phyloP scores from a whole-genome alignment of 2,329 filamentous ascomycete genomes.

The Calycina herbarum region DNA sequence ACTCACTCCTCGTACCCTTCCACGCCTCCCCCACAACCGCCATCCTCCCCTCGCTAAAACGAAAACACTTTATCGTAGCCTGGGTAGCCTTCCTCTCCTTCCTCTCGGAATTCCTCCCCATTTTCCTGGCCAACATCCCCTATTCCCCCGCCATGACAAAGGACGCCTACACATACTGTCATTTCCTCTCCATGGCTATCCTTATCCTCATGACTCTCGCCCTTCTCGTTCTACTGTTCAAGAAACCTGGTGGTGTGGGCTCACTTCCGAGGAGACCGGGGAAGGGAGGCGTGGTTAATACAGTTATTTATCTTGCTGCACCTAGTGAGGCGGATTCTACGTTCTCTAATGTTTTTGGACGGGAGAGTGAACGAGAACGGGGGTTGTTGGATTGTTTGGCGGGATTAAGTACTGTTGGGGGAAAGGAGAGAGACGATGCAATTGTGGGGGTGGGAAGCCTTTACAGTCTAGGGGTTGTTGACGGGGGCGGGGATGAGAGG shows the following conservation, averaged over 20 bases:
- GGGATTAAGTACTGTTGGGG: conserved; percentile 33
- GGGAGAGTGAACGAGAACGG: conserved; percentile 35
- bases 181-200: conserved; percentile 42
- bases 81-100: conserved; percentile 45
- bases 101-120: conserved; percentile 51
- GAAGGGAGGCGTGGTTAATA: conserved; percentile 39
- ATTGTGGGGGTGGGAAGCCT: conserved; percentile 35
- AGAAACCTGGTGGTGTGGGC: conserved; percentile 41
- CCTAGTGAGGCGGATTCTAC: conserved; percentile 33
- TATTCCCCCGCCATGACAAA: conserved; percentile 46
- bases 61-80: conserved; percentile 43
- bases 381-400: conserved; percentile 37
- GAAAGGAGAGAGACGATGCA: conserved; percentile 36
- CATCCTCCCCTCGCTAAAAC: conserved; percentile 40
- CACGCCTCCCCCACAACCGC: conserved; percentile 49
- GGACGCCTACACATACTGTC: conserved; percentile 43
- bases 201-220: conserved; percentile 46
- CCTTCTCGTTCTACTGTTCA: conserved; percentile 43
- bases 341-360: conserved; percentile 37
- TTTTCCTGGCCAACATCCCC: conserved; percentile 50
- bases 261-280: conserved; percentile 44
- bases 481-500: conserved; percentile 27
- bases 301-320: conserved; percentile 44
- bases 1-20: conserved; percentile 44
- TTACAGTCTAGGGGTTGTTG: conserved; percentile 34